Evolutionary conservation across 2,329 filamentous ascomycete species (phyloP).

Genomic region (Coniochaeta sp.): DNA sequence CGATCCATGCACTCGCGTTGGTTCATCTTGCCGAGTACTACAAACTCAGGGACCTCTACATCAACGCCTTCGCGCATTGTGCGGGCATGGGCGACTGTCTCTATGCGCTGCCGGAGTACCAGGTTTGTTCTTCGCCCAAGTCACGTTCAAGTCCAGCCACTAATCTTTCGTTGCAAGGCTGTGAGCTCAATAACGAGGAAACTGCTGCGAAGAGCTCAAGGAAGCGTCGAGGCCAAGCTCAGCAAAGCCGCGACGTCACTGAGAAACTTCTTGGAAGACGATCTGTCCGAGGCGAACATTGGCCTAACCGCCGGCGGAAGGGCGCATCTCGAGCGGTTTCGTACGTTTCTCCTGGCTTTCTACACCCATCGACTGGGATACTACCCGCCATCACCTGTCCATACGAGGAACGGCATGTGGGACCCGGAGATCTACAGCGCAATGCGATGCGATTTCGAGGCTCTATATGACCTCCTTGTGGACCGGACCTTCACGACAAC

Average conservation of each 20-base stretch:
- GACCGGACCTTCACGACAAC: conserved; percentile 48
- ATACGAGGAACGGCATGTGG: conserved; percentile 37
- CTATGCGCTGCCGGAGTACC: conserved; percentile 48
- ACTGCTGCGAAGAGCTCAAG: conserved; percentile 54
- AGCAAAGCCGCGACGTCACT: conserved; percentile 50
- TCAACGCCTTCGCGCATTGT: conserved; percentile 69
- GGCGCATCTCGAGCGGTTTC: conserved; percentile 65
- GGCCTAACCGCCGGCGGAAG: conserved; percentile 53
- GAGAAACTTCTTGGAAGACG: conserved; percentile 61
- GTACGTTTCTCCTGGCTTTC: conserved; percentile 58
- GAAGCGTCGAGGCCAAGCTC: conserved; percentile 60
- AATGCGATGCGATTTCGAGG: conserved; percentile 64
- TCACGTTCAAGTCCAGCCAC: conserved; percentile 2
- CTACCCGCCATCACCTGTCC: conserved; percentile 54
- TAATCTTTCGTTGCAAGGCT: conserved; percentile 28
- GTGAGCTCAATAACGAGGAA: conserved; percentile 49
- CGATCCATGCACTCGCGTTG: conserved; percentile 60
- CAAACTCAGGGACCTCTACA: conserved; percentile 56
- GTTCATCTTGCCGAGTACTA: conserved; percentile 62
- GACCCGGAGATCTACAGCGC: conserved; percentile 48
- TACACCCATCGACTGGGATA: conserved; percentile 63
- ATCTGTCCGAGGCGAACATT: conserved; percentile 59
- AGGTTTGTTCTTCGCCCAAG: conserved; percentile 33
- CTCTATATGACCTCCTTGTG: conserved; percentile 63
- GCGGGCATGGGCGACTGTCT: conserved; percentile 66